Evolutionary conservation across 2,329 filamentous ascomycete genomes (phyloP).

Genomic region (Fusarium xylarioides): DNA sequence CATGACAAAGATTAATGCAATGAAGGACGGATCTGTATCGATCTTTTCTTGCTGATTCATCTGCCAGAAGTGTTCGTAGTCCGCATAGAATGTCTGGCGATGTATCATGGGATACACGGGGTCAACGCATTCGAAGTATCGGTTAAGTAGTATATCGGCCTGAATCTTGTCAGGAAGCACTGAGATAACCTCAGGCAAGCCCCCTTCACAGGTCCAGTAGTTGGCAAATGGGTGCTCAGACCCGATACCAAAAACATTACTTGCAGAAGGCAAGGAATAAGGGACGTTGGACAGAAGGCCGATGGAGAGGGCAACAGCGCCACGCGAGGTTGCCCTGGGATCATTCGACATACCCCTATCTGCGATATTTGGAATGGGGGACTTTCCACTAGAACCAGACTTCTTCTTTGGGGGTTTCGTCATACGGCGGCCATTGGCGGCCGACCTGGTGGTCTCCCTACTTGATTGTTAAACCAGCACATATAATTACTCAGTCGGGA

Average conservation of each 20-base stretch:
- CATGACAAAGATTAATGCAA: slow-evolving; percentile 80
- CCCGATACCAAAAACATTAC: slow-evolving; percentile 83
- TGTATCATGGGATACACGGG: slow-evolving; percentile 85
- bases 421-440: slow-evolving; percentile 63
- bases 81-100: slow-evolving; percentile 76
- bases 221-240: slow-evolving; percentile 83
- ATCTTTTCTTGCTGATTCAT: slow-evolving; percentile 66
- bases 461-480: slow-evolving; percentile 21
- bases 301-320: slow-evolving; percentile 64
- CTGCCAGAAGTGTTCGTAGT: slow-evolving; percentile 82
- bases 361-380: slow-evolving; percentile 63
- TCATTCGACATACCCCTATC: slow-evolving; percentile 60
- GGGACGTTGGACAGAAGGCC: slow-evolving; percentile 77
- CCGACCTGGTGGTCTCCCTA: slow-evolving; percentile 67
- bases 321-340: slow-evolving; percentile 56
- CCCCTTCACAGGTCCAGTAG: slow-evolving; percentile 84
- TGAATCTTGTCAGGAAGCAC: slow-evolving; percentile 80
- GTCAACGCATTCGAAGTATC: slow-evolving; percentile 77
- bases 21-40: slow-evolving; percentile 71
- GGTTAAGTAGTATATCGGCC: slow-evolving; percentile 72
- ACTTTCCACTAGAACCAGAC: slow-evolving; percentile 49
- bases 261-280: slow-evolving; percentile 74
- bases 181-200: slow-evolving; percentile 76
- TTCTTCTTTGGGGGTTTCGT: slow-evolving; percentile 67
- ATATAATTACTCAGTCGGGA: neutral